Evolutionary conservation across 495 filamentous ascomycete genomes (phyloP).

Genomic region (Xylaria palmicola): DNA sequence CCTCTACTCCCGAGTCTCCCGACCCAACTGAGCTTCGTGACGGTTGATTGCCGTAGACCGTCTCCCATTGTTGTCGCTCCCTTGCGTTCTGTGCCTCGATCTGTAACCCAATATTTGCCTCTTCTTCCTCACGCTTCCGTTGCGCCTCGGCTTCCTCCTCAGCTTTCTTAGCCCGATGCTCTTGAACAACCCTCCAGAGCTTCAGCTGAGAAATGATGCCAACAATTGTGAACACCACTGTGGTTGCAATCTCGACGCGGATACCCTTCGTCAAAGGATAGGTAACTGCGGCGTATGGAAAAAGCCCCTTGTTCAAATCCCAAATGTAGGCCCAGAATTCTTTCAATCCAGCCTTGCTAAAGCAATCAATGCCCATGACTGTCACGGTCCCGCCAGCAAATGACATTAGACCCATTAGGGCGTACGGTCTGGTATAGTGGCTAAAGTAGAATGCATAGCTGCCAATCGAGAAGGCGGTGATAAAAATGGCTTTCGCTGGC

Average conservation of each 20-base stretch:
- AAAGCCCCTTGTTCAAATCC: slow-evolving; percentile 73
- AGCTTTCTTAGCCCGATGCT: slow-evolving; percentile 63
- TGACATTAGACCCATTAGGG: slow-evolving; percentile 69
- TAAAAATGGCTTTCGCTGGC: slow-evolving; percentile 68
- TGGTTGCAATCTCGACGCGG: slow-evolving; percentile 77
- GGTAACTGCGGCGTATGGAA: slow-evolving; percentile 70
- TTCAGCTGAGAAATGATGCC: slow-evolving; percentile 83
- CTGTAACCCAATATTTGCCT: slow-evolving; percentile 64
- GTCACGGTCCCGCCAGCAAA: slow-evolving; percentile 79
- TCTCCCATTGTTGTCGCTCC: slow-evolving; percentile 79
- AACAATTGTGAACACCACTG: slow-evolving; percentile 67
- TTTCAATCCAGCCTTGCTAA: slow-evolving; percentile 82
- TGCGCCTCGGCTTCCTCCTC: slow-evolving; percentile 55
- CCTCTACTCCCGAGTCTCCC: slow-evolving; percentile 54
- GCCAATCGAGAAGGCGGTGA: slow-evolving; percentile 65
- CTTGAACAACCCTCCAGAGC: slow-evolving; percentile 84
- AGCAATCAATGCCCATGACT: slow-evolving; percentile 87
- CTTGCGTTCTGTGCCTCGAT: slow-evolving; percentile 65
- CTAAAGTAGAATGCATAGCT: slow-evolving; percentile 76
- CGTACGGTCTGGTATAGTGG: slow-evolving; percentile 73
- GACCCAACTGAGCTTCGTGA: slow-evolving; percentile 26
- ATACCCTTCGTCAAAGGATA: slow-evolving; percentile 90
- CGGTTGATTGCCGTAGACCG: slow-evolving; percentile 62
- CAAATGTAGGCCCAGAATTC: slow-evolving; percentile 97
- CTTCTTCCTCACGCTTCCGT: slow-evolving; percentile 62